Evolutionary conservation across 306 rosid species (phyloP), one percentile per base, ranked within the genome.

Genomic region (Luffa aegyptiaca): DNA sequence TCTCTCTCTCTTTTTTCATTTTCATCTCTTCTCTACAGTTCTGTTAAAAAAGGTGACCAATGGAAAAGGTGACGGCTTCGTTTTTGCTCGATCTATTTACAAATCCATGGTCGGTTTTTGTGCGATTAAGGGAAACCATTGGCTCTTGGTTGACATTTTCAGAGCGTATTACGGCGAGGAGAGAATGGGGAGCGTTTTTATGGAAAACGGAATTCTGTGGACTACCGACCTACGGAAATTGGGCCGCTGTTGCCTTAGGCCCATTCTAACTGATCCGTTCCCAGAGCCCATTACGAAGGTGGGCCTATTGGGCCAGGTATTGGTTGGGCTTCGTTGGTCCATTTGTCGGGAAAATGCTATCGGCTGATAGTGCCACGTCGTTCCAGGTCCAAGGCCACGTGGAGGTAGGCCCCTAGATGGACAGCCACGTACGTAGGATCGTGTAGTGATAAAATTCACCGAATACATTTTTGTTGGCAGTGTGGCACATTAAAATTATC

Each of bases 91-190:
- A 21, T 44, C 10, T 20, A 21, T 10, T 20, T 44, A 7, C 76
- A 71, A 71, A 71, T 71, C 76, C 76, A 71, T 71, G 76, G 76
- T 45, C 76, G 41, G 56, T 11, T 44, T 44, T 10, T 2, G 37
- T 5, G 39, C 16, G 17, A 70, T 70, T 11, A 20, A 65, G 10
- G n/a, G 76, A 70, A 70, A 70, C 76, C 76, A 36, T 16, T 37
- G 72, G 46, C 72, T 64, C 45, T 14, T 16, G 20, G 48, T 37
- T 37, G 49, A 7, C 26, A 63, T 35, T 63, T 21, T 64, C 12
- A 36, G 20, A 36, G 16, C 20, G 6, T 7, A 5, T 63, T 63
- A 63, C 70, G 20, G 70, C n/a, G 10, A 63, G 21, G 1, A 63
- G 16, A 6, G 26, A 16, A 37, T 3, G 12, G 13, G 46, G 21